These are phyloP conservation scores for Pyrenochaeta sp. DNA, from an alignment of 2,329 filamentous ascomycete genomes.

Conservation along the genomic window DNA sequence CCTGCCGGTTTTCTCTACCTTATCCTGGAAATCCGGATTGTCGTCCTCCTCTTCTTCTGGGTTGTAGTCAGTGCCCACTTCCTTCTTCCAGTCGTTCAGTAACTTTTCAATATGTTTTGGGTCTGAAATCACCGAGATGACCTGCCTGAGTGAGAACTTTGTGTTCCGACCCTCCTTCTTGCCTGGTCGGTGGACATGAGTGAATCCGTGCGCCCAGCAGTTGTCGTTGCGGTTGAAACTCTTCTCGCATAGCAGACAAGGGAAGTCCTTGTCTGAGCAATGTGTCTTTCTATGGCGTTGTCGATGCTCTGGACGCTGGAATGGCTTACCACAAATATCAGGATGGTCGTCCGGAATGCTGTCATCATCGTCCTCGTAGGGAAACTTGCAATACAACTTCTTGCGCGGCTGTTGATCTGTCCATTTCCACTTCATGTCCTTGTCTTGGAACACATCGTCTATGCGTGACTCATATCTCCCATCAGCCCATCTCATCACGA, in stretches of 20 bases:
- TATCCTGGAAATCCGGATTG: constrained; percentile 1
- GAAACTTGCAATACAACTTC: constrained; percentile 5
- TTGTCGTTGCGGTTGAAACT: constrained; percentile 47
- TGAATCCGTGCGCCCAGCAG: constrained; percentile 42
- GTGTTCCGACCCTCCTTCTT: constrained; percentile 39
- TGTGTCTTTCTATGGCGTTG: constrained; percentile 42
- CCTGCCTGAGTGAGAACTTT: constrained; percentile 31
- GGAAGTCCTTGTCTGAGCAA: constrained; percentile 23
- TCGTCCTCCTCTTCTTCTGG: constrained; percentile 20
- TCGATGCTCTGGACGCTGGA: constrained; percentile 42
- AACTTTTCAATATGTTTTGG: constrained; percentile 43
- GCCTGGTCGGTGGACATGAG: constrained; percentile 36
- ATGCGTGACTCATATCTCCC: constrained; percentile 1
- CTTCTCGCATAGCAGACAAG: constrained; percentile 36
- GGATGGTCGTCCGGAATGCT: not conserved
- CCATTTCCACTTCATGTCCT: constrained; percentile 1
- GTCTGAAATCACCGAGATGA: constrained; percentile 32
- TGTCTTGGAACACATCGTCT: not conserved
- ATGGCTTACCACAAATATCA: constrained; percentile 20
- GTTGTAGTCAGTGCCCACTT: constrained; percentile 20
- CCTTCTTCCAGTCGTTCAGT: constrained; percentile 30
- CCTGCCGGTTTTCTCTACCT: not conserved
- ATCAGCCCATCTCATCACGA: constrained; percentile 6
- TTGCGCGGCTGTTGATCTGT: constrained; percentile 3
- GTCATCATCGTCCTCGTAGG: constrained; percentile 5